Evolutionary conservation across 441 rosid species (phyloP), one percentile per base, ranked within the genome.

Genomic region (Erodium moschatum): DNA sequence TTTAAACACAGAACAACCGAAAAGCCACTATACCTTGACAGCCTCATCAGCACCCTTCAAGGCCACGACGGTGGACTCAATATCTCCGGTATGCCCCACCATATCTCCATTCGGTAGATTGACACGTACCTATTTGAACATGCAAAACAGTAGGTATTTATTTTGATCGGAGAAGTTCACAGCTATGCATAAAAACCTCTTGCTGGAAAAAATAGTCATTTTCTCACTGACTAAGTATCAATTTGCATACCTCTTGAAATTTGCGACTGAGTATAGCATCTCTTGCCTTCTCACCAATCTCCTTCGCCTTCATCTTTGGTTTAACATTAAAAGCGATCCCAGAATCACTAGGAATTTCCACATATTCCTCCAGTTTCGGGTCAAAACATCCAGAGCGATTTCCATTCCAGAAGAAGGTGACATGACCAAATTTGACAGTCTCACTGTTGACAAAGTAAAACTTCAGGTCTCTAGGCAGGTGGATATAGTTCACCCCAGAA

Each of bases 321-420:
- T 94, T 78, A 74, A 81, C 92, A 66, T 94, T 91, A 83, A 94
- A 94, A 58, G 97, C 82, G 68, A 94, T 94, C 74, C 98, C 98
- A 75, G 73, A 69, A 76, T 94, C 98, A 82, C 98, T 89, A 2
- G 96, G 97, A 73, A 94, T 82, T 80, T 91, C 98, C 67, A 88
- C 89, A 50, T 94, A 91, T 76, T 91, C 83, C 76, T 91, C 98
- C 85, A 88, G 46, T 56, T 85, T 79, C 11, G 85, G 42, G 27
- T 89, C 82, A 74, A 94, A 94, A 80, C 68, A 94, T 44, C 99
- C 99, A 66, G 97, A 94, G 31, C 97, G 94, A 74, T 94, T 94
- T 70, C 99, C 99, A 74, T 94, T 91, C 99, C 99, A 94, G 79
- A 94, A 94, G 88, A 91, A 94, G 54, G 99, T 94, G 65, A 94